Base-by-base conservation (phyloP, 306 rosid genomes). In the Prunus mira region DNA sequence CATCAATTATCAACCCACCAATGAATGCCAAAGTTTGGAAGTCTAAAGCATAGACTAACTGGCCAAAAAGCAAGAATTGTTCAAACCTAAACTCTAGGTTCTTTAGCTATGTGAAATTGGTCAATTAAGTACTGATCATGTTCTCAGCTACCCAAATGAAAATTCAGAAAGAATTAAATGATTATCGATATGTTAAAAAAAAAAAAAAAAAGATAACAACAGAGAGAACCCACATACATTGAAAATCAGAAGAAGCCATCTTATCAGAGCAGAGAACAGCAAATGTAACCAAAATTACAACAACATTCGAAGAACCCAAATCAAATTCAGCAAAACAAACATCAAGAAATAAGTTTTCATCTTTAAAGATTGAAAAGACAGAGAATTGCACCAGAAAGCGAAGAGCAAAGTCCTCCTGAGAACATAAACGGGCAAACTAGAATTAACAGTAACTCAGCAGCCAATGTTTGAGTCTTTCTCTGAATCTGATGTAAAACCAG, bases 301-400 rank as follows among this genome's bases (percentile, higher is more conserved):
- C 71, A 73, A 78, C 9, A 55, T 13, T 14, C 14, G 67, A 77
- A 61, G 69, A 73, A 74, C 55, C 76, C 82, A 79, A 61, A 63
- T 66, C 41, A 60, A 82, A 56, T 65, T 54, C 67, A 81, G 57
- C 77, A 64, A 47, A 34, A 69, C 65, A 76, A 19, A 83, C 38
- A 55, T 14, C 81, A 63, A 49, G 65, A 72, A 76, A 27, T 75
- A 60, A 25, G 28, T 67, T 22, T 9, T 11, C 10, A 80, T n/a
- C 77, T 45, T 66, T 27, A 63, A 12, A 76, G 65, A 58, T 51
- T 67, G 51, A 69, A 79, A 79, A 47, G 71, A 65, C 70, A 83
- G 73, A 78, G 55, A 79, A 71, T 15, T 69, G 32, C 61, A 46
- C 46, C 27, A 67, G 64, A 81, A 75, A 74, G 9, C 9, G 43